Percentiles rank a stretch among this genome's conserved stretches.
These are phyloP conservation scores for Huntiella bhutanensis DNA, from an alignment of 2,329 filamentous ascomycete species.

Conservation along the genomic window DNA sequence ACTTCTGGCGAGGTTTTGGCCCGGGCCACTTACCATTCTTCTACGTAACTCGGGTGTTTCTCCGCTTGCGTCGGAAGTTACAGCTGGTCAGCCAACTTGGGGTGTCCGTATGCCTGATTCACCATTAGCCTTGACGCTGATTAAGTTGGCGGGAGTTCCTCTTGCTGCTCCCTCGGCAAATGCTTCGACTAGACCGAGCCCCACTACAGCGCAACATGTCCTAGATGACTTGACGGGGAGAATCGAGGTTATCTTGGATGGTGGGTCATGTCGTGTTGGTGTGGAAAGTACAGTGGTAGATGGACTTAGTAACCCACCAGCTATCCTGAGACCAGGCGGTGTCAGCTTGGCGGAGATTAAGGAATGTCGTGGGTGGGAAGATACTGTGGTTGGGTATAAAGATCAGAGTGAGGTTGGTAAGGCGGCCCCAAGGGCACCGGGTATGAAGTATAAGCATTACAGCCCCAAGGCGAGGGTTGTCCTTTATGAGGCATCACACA, in stretches of 20 bases:
- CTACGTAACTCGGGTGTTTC: conserved; percentile 55
- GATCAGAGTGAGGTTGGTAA: conserved; percentile 50
- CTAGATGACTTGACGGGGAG: conserved; percentile 63
- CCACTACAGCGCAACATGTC: conserved; percentile 80
- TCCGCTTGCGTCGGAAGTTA: conserved; percentile 73
- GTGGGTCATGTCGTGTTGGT: conserved; percentile 68
- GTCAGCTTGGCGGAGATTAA: conserved; percentile 66
- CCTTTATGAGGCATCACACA: conserved; percentile 47
- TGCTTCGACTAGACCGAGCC: conserved; percentile 79
- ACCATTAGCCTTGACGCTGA: conserved; percentile 70
- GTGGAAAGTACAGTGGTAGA: conserved; percentile 97
- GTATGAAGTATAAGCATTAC: conserved; percentile 99
- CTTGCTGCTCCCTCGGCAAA: conserved; percentile 89
- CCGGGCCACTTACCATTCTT: conserved; percentile 79
- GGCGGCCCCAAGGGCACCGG: conserved; percentile 60
- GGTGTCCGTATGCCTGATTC: conserved; percentile 72
- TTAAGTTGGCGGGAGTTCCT: conserved; percentile 56
- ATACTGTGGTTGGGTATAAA: conserved; percentile 58
- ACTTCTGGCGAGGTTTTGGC: conserved; percentile 76
- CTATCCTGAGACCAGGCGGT: conserved; percentile 71
- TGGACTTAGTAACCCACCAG: conserved; percentile 62
- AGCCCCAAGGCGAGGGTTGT: conserved; percentile 76
- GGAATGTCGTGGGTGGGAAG: conserved; percentile 60
- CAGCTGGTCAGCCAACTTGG: conserved; percentile 67
- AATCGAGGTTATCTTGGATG: conserved; percentile 77